phyloP scores from a whole-genome alignment of 225 moss, liverwort and hornwort species.

The Marchantia paleacea region DNA sequence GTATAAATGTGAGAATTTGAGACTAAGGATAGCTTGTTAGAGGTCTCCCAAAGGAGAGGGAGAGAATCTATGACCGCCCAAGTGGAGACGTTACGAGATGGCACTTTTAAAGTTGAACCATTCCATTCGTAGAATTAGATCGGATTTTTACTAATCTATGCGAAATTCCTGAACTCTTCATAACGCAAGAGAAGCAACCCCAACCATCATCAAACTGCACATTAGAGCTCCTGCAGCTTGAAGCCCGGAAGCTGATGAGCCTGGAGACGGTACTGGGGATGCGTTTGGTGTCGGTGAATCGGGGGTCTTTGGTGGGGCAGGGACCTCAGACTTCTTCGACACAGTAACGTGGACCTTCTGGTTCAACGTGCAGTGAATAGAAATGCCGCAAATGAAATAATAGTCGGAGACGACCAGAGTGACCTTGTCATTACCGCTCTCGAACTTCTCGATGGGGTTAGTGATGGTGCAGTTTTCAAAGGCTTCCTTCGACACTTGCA shows the following conservation, averaged over 20 bases:
- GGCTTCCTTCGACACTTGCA: not conserved
- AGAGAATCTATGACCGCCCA: not conserved
- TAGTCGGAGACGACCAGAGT: not conserved
- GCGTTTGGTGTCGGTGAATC: not conserved
- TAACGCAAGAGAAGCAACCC: not conserved
- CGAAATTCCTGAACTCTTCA: not conserved
- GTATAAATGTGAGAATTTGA: not conserved
- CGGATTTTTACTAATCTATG: not conserved
- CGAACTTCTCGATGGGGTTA: not conserved
- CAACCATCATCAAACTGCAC: conserved; percentile 6
- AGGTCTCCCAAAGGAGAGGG: not conserved
- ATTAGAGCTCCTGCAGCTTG: conserved; percentile 8
- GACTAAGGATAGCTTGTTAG: not conserved
- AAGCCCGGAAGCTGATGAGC: conserved; percentile 10
- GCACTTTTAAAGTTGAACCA: no score
- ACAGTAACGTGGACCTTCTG: conserved; percentile 11
- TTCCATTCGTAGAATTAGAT: not conserved
- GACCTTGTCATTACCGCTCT: not conserved
- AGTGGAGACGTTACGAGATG: no score
- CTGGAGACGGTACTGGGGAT: not conserved
- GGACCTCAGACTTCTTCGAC: not conserved
- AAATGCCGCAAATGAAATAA: conserved; percentile 8
- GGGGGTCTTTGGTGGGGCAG: not conserved
- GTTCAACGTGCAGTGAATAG: not conserved
- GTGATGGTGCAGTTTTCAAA: not conserved